phyloP scores from a whole-genome alignment of 768 basidiomycete genomes.

The Lentinula sp. region DNA sequence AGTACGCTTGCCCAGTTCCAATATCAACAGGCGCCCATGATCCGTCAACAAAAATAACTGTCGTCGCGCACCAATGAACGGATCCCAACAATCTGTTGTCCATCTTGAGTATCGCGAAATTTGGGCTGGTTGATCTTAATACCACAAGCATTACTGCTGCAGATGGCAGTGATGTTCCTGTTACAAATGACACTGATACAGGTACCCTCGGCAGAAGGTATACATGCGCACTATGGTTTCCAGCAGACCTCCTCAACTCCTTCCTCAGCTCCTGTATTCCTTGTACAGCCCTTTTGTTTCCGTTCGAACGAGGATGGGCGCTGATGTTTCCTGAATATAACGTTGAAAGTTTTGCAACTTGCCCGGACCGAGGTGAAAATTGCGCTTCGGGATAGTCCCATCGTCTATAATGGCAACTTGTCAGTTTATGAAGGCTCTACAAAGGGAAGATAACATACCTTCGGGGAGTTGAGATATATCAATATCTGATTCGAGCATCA shows the following conservation, averaged over 20 bases:
- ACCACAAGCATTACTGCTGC: conserved; percentile 22
- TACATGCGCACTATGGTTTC: conserved; percentile 35
- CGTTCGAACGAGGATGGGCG: conserved; percentile 24
- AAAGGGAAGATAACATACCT: conserved; percentile 17
- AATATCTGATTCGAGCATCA: conserved; percentile 20
- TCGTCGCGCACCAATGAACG: conserved; percentile 40
- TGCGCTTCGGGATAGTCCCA: conserved; percentile 22
- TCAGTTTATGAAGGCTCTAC: neutral
- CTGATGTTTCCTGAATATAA: conserved; percentile 22
- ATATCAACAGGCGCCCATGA: conserved; percentile 21
- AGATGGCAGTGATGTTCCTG: conserved; percentile 14
- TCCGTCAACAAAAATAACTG: conserved; percentile 21
- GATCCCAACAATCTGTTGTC: conserved; percentile 25
- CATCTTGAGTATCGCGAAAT: conserved; percentile 27
- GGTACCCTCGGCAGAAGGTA: conserved; percentile 14
- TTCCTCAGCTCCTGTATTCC: conserved; percentile 21
- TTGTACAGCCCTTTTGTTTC: conserved; percentile 28
- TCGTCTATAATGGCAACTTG: conserved; percentile 15
- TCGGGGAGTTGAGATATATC: conserved; percentile 24
- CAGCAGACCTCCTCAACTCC: conserved; percentile 19
- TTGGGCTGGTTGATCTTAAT: conserved; percentile 23
- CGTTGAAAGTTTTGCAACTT: neutral
- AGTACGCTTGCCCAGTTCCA: conserved; percentile 17
- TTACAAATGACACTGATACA: neutral
- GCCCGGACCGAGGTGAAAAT: neutral